Evolutionary conservation across 345 rosid species (phyloP), one percentile per base, ranked within the genome.

Genomic region (Leavenworthia alabamica): DNA sequence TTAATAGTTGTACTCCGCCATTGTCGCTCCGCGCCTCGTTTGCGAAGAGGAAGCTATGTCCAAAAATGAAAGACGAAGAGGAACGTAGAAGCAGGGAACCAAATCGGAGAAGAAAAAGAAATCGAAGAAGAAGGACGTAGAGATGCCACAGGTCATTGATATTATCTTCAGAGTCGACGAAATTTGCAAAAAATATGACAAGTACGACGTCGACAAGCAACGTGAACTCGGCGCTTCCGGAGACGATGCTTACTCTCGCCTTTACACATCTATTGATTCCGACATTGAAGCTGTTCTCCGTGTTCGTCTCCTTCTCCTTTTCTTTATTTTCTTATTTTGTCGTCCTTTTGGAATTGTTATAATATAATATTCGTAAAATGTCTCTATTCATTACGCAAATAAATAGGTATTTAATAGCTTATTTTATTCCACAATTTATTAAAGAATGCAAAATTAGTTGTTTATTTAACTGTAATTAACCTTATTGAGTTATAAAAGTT

Each of bases 151-250:
- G 42, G 88, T 84, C 35, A 83, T 86, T 3, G 81, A 84, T 53
- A 77, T 88, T 61, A 67, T 84, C 57, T 88, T 83, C 67, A 59
- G 95, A 66, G 82, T 85, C 56, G 93, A 92, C 7, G 83, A 77
- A 62, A 84, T 92, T 14, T 86, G 98, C 80, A 88, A 78, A 78
- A 88, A 76, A 61, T 86, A 86, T 48, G 93, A 86, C 23, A 83
- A 84, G 71, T 86, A 88, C 40, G 95, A 88, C 26, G 32, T 83
- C 52, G 84, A 82, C 41, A 86, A 81, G 76, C 95, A 86, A 39
- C 81, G 84, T 0, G 81, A 82, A 55, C 71, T 61, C 20, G 78
- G 74, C 17, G 75, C 81, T 56, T 77, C 79, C 23, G 86, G 82
- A n/a, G 89, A 80, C 20, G 95, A 88, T 46, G 86, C 83, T 61